Percentiles rank a stretch among this genome's conserved stretches.
phyloP scores from a whole-genome alignment of 192 early-diverging fungal species.

The Pilobolus umbonatus region DNA sequence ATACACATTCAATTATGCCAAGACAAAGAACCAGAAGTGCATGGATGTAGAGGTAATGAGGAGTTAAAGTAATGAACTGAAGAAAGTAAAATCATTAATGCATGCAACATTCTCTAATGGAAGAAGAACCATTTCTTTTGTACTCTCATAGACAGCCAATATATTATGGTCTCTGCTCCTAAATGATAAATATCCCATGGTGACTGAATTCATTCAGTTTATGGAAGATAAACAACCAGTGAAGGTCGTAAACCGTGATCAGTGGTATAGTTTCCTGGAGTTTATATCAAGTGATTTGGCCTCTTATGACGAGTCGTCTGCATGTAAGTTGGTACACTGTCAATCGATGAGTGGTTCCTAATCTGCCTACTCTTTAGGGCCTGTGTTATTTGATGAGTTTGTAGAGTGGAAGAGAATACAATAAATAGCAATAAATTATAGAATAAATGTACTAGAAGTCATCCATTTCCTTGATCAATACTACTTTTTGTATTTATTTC shows the following conservation, averaged over 20 bases:
- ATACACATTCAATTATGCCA: conserved; percentile 59
- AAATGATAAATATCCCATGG: conserved; percentile 34
- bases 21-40: conserved; percentile 56
- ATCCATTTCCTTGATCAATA: no score
- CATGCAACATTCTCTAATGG: neutral
- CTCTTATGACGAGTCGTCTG: conserved; percentile 55
- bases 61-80: neutral
- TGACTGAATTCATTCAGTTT: conserved; percentile 46
- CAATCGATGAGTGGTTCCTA: neutral
- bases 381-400: conserved; percentile 63
- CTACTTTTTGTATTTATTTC: no score
- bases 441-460: no score
- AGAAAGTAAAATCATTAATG: neutral
- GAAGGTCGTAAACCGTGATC: conserved; percentile 61
- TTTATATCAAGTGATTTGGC: conserved; percentile 50
- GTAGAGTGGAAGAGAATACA: conserved; percentile 48
- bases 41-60: conserved; percentile 50
- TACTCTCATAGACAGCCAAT: conserved; percentile 37
- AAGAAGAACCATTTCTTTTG: neutral
- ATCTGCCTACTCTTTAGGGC: conserved; percentile 42
- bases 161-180: conserved; percentile 52
- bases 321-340: conserved; percentile 46
- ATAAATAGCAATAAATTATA: no score
- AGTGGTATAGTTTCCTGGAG: conserved; percentile 63
- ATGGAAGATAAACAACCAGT: conserved; percentile 44